phyloP scores from a whole-genome alignment of 768 basidiomycete genomes.

The Cubamyces sp. region DNA sequence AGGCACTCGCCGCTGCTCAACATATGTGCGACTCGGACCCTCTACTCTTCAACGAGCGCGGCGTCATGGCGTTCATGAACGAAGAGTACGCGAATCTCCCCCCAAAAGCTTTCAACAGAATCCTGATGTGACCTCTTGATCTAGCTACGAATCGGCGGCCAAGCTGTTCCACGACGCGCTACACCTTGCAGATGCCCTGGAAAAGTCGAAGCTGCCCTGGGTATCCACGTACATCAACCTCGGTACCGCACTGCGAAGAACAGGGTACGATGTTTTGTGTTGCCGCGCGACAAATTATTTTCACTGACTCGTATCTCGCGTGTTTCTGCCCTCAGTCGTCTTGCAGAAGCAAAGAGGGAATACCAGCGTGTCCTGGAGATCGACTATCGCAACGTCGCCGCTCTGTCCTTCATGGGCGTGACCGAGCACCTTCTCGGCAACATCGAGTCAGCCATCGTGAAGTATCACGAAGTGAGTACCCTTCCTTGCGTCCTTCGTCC shows the following conservation, averaged over 20 bases:
- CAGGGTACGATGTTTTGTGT: slow-evolving; percentile 54
- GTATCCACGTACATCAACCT: slow-evolving; percentile 90
- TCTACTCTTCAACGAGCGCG: slow-evolving; percentile 87
- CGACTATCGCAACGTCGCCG: slow-evolving; percentile 81
- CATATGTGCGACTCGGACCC: slow-evolving; percentile 88
- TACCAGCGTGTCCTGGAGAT: slow-evolving; percentile 85
- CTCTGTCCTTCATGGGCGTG: slow-evolving; percentile 88
- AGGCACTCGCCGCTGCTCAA: slow-evolving; percentile 83
- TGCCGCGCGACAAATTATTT: background rate
- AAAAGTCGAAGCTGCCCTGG: slow-evolving; percentile 86
- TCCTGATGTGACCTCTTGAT: background rate
- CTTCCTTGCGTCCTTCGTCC: background rate
- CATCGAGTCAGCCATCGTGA: slow-evolving; percentile 79
- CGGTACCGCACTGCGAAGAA: slow-evolving; percentile 84
- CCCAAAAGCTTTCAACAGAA: background rate
- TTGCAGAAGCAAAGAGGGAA: slow-evolving; percentile 67
- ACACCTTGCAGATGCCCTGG: slow-evolving; percentile 58
- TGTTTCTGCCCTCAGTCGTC: slow-evolving; percentile 35
- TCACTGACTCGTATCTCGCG: background rate
- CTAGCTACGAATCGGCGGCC: slow-evolving; percentile 75
- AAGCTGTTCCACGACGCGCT: slow-evolving; percentile 51
- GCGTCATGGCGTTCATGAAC: slow-evolving; percentile 89
- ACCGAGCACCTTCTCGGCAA: slow-evolving; percentile 78
- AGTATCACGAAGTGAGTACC: slow-evolving; percentile 86
- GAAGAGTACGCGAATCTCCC: slow-evolving; percentile 60